phyloP scores from a whole-genome alignment of 1,284 basidiomycete genomes.

The Amylostereum areolatum region DNA sequence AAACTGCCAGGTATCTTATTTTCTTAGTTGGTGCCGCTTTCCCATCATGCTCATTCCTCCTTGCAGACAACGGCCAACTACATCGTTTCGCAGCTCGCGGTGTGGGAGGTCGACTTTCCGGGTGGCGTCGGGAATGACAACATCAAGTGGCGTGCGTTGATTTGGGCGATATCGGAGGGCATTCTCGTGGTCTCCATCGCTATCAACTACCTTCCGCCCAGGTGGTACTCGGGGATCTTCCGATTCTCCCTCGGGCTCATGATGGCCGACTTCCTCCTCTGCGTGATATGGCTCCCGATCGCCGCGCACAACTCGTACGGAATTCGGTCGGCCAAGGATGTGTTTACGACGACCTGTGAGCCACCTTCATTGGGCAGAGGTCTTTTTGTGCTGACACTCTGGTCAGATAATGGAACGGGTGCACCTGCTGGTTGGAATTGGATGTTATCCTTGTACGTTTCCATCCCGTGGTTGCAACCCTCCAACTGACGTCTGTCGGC shows the following conservation, averaged over 20 bases:
- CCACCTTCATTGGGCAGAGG: neutral
- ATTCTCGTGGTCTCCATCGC: slow-evolving; percentile 63
- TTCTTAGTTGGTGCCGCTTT: neutral
- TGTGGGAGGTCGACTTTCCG: slow-evolving; percentile 75
- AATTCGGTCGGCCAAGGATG: slow-evolving; percentile 72
- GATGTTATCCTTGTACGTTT: slow-evolving; percentile 68
- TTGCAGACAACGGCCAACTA: slow-evolving; percentile 77
- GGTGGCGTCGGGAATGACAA: slow-evolving; percentile 66
- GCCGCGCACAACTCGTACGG: slow-evolving; percentile 80
- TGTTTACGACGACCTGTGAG: slow-evolving; percentile 74
- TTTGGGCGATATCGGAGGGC: slow-evolving; percentile 75
- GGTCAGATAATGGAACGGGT: slow-evolving; percentile 79
- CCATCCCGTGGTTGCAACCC: neutral
- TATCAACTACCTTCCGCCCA: slow-evolving; percentile 79
- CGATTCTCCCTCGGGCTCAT: slow-evolving; percentile 66
- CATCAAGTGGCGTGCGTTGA: slow-evolving; percentile 76
- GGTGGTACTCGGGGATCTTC: slow-evolving; percentile 68
- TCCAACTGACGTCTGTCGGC: slow-evolving; percentile 5
- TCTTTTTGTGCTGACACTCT: neutral
- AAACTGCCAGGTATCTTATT: slow-evolving; percentile 64
- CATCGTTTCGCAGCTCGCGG: slow-evolving; percentile 72
- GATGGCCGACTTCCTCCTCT: slow-evolving; percentile 79
- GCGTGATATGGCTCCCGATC: slow-evolving; percentile 84
- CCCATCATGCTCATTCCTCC: neutral
- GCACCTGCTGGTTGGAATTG: slow-evolving; percentile 83